These are phyloP conservation scores for Chytriomyces confervae DNA, from an alignment of 192 early-diverging fungal genomes.

Conservation along the genomic window DNA sequence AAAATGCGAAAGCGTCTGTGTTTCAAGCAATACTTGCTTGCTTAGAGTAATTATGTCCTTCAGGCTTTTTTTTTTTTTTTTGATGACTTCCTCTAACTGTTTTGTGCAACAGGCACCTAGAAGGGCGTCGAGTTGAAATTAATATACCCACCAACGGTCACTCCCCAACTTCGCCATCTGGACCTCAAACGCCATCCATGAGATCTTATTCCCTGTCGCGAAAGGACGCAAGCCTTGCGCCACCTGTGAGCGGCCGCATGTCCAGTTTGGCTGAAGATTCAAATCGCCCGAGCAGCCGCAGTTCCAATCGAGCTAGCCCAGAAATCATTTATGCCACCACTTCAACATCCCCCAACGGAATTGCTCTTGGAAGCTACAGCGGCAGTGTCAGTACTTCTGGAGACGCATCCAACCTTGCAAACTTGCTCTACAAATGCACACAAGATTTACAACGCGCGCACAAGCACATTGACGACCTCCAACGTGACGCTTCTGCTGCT, in stretches of 20 bases:
- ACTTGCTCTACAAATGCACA: not conserved
- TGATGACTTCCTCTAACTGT: not conserved
- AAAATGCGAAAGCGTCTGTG: no score
- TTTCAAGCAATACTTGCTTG: no score
- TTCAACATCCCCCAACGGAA: not conserved
- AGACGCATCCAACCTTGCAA: not conserved
- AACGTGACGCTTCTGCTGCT: not conserved
- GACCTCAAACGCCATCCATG: not conserved
- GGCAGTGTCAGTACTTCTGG: not conserved
- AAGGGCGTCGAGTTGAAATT: not conserved
- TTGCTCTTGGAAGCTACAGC: not conserved
- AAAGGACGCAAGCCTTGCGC: no score
- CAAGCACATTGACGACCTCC: not conserved
- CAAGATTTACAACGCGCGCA: constrained; percentile 1
- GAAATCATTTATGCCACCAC: not conserved
- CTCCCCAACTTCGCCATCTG: not conserved
- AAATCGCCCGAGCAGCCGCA: not conserved
- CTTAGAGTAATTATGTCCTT: no score
- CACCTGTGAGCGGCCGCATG: not conserved
- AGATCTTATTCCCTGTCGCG: not conserved
- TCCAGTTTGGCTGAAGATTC: not conserved
- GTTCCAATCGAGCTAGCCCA: not conserved
- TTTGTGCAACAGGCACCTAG: not conserved
- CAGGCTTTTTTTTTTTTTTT: no score
- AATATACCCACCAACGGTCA: not conserved